Evolutionary conservation across 805 yeast species (phyloP).

Genomic region (Ogataea degrootiae): DNA sequence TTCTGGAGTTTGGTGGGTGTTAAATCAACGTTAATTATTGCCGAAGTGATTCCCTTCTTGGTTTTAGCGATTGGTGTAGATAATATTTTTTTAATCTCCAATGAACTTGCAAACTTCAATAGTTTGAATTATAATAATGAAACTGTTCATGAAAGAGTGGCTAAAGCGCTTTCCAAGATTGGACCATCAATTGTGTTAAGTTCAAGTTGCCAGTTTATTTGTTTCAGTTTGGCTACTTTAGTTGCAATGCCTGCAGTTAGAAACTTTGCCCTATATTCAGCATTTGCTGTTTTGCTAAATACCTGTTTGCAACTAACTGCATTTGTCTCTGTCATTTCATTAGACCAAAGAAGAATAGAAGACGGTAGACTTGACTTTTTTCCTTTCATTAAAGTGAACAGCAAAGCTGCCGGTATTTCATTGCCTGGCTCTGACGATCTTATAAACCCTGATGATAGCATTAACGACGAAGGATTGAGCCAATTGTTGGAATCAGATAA

Average conservation of each 20-base stretch:
- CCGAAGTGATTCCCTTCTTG: conserved; percentile 93
- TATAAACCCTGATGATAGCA: conserved; percentile 5
- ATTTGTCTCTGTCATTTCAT: conserved; percentile 65
- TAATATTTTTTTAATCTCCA: conserved; percentile 81
- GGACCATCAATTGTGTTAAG: conserved; percentile 87
- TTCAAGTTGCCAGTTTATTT: conserved; percentile 69
- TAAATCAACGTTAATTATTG: conserved; percentile 85
- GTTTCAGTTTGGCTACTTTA: conserved; percentile 71
- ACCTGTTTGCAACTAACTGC: conserved; percentile 75
- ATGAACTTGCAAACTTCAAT: conserved; percentile 61
- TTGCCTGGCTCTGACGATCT: conserved; percentile 10
- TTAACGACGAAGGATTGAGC: conserved; percentile 16
- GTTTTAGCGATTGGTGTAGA: conserved; percentile 96
- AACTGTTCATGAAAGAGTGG: conserved; percentile 52
- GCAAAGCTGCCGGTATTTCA: conserved; percentile 5
- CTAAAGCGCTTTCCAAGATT: conserved; percentile 62
- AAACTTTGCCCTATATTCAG: conserved; percentile 88
- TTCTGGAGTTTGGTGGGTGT: conserved; percentile 69
- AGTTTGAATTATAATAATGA: conserved; percentile 34
- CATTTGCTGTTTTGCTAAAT: conserved; percentile 77
- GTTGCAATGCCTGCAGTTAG: conserved; percentile 96
- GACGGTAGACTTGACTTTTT: conserved; percentile 54
- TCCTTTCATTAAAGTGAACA: conserved; percentile 44
- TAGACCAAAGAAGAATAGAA: conserved; percentile 63
- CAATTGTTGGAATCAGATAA: conserved; percentile 19